These are phyloP conservation scores for Candida andamanensis DNA, from an alignment of 805 yeast genomes.

Conservation along the genomic window DNA sequence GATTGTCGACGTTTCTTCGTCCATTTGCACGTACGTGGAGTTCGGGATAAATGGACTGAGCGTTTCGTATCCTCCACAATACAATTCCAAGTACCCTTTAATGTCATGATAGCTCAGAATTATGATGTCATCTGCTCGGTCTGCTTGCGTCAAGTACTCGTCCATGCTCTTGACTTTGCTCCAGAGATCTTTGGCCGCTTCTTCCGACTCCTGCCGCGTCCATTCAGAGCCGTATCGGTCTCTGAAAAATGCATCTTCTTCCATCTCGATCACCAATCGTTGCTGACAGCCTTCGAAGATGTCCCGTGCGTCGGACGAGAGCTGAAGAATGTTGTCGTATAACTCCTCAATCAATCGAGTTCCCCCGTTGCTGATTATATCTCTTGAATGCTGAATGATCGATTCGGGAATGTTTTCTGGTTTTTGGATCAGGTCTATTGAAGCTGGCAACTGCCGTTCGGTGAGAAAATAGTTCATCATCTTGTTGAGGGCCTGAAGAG, in stretches of 20 bases:
- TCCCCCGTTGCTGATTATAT: slow-evolving; percentile 53
- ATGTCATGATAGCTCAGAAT: slow-evolving; percentile 43
- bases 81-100: slow-evolving; percentile 40
- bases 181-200: slow-evolving; percentile 36
- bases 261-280: slow-evolving; percentile 43
- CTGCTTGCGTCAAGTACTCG: slow-evolving; percentile 51
- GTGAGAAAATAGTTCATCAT: slow-evolving; percentile 41
- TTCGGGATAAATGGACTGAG: slow-evolving; percentile 36
- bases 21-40: slow-evolving; percentile 29
- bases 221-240: slow-evolving; percentile 32
- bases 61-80: slow-evolving; percentile 34
- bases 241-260: slow-evolving; percentile 52
- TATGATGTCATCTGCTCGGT: slow-evolving; percentile 55
- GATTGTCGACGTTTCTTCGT: slow-evolving; percentile 23
- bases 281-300: slow-evolving; percentile 44
- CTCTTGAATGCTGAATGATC: slow-evolving; percentile 50
- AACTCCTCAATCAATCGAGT: slow-evolving; percentile 34
- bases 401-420: slow-evolving; percentile 57
- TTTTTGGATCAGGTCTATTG: slow-evolving; percentile 55
- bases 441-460: slow-evolving; percentile 52
- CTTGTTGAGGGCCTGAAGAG: slow-evolving; percentile 44
- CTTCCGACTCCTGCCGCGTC: slow-evolving; percentile 45
- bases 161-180: slow-evolving; percentile 41
- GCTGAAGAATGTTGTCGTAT: slow-evolving; percentile 25
- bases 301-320: slow-evolving; percentile 36